Evolutionary conservation across 2,329 filamentous ascomycete genomes (phyloP), one percentile per base, ranked within the genome.

Genomic region (Chaetomiaceae sp.): DNA sequence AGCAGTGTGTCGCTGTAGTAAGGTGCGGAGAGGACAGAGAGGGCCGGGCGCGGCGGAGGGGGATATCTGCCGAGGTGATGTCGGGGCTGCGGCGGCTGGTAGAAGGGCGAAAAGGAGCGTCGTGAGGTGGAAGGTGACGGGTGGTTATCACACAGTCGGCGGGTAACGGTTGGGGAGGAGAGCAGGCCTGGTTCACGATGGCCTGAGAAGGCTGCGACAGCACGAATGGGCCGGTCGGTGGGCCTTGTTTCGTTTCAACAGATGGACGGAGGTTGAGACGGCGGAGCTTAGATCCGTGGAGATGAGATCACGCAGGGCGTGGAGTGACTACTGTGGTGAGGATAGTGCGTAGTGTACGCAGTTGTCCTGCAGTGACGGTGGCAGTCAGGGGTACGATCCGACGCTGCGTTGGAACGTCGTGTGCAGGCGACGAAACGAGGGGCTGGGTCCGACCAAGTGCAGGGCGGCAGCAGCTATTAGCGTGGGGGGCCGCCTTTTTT

Each of bases 391-490:
- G 43, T 24, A 24, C 35, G 41, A 24, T 9, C 22, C 36, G 45
- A 45, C 37, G 43, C 39, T 34, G 40, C 42, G 42, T 45, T 53
- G 51, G 48, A 49, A 53, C 48, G 42, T 38, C 22, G 29, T 29
- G 9, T 35, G 45, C 34, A 24, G 49, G n/a, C 29, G 33, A 22
- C 38, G 33, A 48, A 50, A 53, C 45, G 50, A 50, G 50, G 47
- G 47, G 50, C 34, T 32, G 47, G 38, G 37, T 24, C 40, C 26
- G n/a, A n/a, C n/a, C n/a, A n/a, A n/a, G n/a, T n/a, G n/a, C n/a
- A n/a, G n/a, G n/a, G n/a, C n/a, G n/a, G n/a, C n/a, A n/a, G n/a
- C n/a, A n/a, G n/a, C n/a, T n/a, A n/a, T n/a, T n/a, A n/a, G n/a
- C n/a, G n/a, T n/a, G n/a, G n/a, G n/a, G n/a, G n/a, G n/a, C n/a